These are phyloP conservation scores for Ensete ventricosum DNA, from an alignment of 176 grass and related monocot genomes.

Conservation along the genomic window DNA sequence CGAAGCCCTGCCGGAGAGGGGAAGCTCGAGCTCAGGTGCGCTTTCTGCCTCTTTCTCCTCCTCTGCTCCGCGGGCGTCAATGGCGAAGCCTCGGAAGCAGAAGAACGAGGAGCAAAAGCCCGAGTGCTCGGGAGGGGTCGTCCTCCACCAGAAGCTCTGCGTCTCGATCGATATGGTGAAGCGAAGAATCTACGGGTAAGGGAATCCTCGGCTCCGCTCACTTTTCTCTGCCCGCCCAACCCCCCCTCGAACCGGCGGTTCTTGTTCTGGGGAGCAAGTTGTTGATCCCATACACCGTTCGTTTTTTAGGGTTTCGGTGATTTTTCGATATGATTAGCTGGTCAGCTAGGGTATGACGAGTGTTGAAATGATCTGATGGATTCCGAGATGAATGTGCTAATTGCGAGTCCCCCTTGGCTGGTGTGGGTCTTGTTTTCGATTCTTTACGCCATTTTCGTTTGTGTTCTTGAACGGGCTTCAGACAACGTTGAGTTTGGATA, in stretches of 20 bases:
- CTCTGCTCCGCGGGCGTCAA: conserved; percentile 7
- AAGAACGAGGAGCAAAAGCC: conserved; percentile 64
- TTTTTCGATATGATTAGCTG: neutral
- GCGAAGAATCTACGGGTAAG: conserved; percentile 81
- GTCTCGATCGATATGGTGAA: conserved; percentile 90
- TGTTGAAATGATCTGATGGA: neutral
- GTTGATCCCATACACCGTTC: neutral
- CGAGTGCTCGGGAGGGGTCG: conserved; percentile 44
- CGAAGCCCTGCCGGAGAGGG: neutral
- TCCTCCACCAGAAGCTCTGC: conserved; percentile 94
- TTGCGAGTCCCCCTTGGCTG: neutral
- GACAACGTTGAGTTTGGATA: too few relatives aligned
- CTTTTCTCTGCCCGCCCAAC: neutral
- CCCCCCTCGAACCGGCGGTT: neutral
- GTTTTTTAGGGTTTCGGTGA: neutral
- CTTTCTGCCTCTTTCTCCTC: neutral
- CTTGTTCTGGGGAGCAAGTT: conserved; percentile 1
- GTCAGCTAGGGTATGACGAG: neutral
- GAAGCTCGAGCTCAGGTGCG: neutral
- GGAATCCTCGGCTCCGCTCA: neutral
- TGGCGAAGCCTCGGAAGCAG: conserved; percentile 93
- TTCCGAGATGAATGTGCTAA: neutral
- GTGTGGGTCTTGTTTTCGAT: neutral
- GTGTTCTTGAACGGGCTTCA: neutral
- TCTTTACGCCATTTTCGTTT: neutral